Evolutionary conservation across 208 protist species (phyloP).

Genomic region (Dictyostelium gargantuum): DNA sequence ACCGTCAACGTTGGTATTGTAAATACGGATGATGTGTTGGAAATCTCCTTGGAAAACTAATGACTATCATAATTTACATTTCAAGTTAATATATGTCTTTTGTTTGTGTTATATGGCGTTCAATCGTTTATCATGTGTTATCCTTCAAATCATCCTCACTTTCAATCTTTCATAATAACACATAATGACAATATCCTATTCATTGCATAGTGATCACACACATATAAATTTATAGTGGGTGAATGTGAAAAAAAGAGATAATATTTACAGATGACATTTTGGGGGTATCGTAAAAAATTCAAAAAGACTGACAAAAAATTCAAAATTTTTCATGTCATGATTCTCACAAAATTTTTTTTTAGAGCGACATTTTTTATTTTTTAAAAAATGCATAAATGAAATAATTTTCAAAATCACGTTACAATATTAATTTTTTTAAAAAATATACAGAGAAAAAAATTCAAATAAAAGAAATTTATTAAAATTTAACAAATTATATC

Average conservation of each 20-base stretch:
- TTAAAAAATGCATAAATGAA: no score
- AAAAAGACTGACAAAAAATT: background rate
- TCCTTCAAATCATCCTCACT: no score
- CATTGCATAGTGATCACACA: background rate
- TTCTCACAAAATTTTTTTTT: background rate
- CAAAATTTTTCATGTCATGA: background rate
- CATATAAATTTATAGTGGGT: no score
- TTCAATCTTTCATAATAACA: background rate
- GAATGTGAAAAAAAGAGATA: background rate
- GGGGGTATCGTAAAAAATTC: background rate
- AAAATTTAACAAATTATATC: no score
- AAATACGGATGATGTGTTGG: slow-evolving; percentile 99
- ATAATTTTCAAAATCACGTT: no score
- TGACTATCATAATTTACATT: background rate
- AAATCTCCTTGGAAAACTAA: slow-evolving; percentile 90
- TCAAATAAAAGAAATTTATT: no score
- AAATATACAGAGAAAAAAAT: no score
- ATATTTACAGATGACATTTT: background rate
- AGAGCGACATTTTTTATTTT: no score
- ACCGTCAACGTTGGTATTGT: slow-evolving; percentile 99
- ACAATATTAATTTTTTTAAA: no score
- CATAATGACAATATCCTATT: background rate
- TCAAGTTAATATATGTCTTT: background rate
- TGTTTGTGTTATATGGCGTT: background rate
- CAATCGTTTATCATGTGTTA: background rate